Evolutionary conservation across 257 asterid species (phyloP).

Genomic region (Ballota nigra): DNA sequence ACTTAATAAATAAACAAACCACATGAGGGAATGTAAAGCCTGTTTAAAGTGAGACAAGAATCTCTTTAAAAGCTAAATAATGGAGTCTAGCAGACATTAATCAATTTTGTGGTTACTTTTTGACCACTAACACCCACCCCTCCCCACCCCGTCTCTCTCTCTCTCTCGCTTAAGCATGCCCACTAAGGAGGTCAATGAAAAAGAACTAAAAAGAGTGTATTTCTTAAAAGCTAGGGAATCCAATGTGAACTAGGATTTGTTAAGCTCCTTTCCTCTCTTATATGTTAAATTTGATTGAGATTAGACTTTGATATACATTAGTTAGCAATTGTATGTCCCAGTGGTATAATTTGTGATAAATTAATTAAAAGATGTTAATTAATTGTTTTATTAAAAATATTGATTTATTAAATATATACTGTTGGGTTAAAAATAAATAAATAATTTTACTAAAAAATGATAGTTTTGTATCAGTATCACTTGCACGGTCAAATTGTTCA

Average conservation of each 20-base stretch:
- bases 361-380: no score
- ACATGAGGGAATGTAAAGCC: slow-evolving; percentile 58
- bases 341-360: no score
- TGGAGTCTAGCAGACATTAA: slow-evolving; percentile 69
- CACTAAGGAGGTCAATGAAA: slow-evolving; percentile 57
- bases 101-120: slow-evolving; percentile 60
- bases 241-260: slow-evolving; percentile 56
- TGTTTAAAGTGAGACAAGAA: slow-evolving; percentile 71
- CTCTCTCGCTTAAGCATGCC: slow-evolving; percentile 40
- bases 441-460: no score
- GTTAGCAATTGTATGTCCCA: no score
- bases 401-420: no score
- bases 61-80: slow-evolving; percentile 81
- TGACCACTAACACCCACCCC: slow-evolving; percentile 47
- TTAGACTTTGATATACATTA: slow-evolving; percentile 10
- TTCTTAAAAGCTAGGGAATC: slow-evolving; percentile 65
- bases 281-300: slow-evolving; percentile 5
- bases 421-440: no score
- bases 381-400: no score
- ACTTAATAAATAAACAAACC: slow-evolving; percentile 20
- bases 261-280: slow-evolving; percentile 11
- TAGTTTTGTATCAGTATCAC: no score
- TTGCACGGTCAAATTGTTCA: no score
- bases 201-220: slow-evolving; percentile 31
- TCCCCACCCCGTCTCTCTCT: slow-evolving; percentile 23